A percentile compares a stretch with the other conserved stretches of the same genome.
These are phyloP conservation scores for Waitea zeae DNA, from an alignment of 1,284 basidiomycete genomes.

Conservation along the genomic window DNA sequence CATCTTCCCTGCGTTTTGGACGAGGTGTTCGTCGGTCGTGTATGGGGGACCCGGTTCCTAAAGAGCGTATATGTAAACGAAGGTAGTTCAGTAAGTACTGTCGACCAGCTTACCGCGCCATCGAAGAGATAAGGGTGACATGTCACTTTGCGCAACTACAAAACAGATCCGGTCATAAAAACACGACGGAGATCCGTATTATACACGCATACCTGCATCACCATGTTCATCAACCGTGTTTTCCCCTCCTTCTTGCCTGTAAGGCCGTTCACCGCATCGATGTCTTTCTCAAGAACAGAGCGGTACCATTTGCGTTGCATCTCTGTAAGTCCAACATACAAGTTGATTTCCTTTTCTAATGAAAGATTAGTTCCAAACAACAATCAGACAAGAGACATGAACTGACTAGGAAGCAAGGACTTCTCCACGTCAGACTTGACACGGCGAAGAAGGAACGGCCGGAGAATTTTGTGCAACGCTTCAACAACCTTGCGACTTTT, in stretches of 20 bases:
- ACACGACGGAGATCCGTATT: not conserved
- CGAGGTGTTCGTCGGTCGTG: constrained; percentile 94
- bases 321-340: constrained; percentile 93
- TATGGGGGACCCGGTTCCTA: constrained; percentile 95
- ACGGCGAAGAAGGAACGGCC: constrained; percentile 87
- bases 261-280: constrained; percentile 91
- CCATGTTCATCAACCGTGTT: constrained; percentile 95
- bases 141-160: constrained; percentile 60
- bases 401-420: constrained; percentile 78
- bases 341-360: constrained; percentile 95
- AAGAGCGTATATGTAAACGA: not conserved
- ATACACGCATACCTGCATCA: constrained; percentile 77
- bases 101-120: constrained; percentile 43
- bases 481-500: constrained; percentile 89
- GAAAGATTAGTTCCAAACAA: not conserved
- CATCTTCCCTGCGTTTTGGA: constrained; percentile 96
- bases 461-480: constrained; percentile 91
- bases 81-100: not conserved
- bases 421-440: constrained; percentile 99
- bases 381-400: not conserved
- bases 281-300: constrained; percentile 93
- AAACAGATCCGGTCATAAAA: constrained; percentile 1
- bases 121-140: constrained; percentile 81
- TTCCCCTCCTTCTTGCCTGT: constrained; percentile 98
- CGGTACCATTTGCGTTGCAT: constrained; percentile 99